phyloP scores from a whole-genome alignment of 2,329 filamentous ascomycete species.

The Monosporascus ibericus region DNA sequence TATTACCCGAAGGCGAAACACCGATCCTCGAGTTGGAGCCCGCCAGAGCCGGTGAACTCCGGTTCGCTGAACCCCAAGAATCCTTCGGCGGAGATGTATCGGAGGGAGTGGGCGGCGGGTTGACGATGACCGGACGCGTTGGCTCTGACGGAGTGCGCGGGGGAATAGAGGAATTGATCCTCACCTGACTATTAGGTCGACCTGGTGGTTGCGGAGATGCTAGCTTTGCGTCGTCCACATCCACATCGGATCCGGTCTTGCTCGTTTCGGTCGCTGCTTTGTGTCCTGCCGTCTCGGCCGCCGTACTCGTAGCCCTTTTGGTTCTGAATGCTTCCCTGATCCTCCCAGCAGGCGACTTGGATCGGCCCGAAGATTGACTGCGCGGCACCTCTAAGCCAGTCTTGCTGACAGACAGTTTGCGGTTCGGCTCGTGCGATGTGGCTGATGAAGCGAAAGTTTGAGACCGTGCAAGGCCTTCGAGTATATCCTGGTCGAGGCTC shows the following conservation, averaged over 20 bases:
- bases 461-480: constrained; percentile 27
- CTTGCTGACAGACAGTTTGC: constrained; percentile 25
- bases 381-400: constrained; percentile 35
- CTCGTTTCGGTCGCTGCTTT: constrained; percentile 13
- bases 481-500: constrained; percentile 25
- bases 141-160: constrained; percentile 42
- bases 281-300: constrained; percentile 15
- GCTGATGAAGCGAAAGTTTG: constrained; percentile 29
- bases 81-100: constrained; percentile 28
- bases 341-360: constrained; percentile 64
- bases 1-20: constrained; percentile 59
- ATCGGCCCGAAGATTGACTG: constrained; percentile 46
- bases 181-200: constrained; percentile 16
- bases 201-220: constrained; percentile 11
- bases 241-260: constrained; percentile 11
- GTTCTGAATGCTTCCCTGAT: constrained; percentile 65
- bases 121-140: constrained; percentile 51
- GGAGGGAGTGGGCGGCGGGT: constrained; percentile 60
- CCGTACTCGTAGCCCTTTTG: constrained; percentile 42
- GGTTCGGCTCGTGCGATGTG: constrained; percentile 26
- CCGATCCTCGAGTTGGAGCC: constrained; percentile 43
- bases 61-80: background rate
- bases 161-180: constrained; percentile 18
- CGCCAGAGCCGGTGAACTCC: constrained; percentile 15
- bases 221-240: constrained; percentile 16